Conservation (phyloP, 352 stramenopile species). For the Pythium coloratum region DNA sequence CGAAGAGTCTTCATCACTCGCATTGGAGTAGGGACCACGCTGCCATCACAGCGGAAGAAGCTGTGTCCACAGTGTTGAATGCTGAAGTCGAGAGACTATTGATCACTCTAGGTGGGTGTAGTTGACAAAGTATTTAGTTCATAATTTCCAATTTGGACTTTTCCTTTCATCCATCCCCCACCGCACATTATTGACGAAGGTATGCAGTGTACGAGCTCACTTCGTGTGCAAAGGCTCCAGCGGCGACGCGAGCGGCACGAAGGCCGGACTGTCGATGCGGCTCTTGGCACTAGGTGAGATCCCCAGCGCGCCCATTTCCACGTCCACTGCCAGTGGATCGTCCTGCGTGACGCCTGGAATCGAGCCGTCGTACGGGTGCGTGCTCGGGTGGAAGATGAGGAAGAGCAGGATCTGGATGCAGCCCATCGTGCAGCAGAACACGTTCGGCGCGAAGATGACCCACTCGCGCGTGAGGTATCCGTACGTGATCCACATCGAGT, state of each 20-base stretch:
- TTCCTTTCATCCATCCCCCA: too few relatives aligned
- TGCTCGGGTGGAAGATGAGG: slow-evolving; percentile 50
- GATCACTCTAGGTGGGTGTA: too few relatives aligned
- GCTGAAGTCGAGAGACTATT: too few relatives aligned
- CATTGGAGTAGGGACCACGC: too few relatives aligned
- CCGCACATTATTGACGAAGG: too few relatives aligned
- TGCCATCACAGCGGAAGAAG: too few relatives aligned
- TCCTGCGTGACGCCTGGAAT: neutral
- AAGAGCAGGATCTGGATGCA: slow-evolving; percentile 42
- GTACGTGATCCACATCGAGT: slow-evolving; percentile 52
- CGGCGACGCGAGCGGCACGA: slow-evolving; percentile 17
- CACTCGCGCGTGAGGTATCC: slow-evolving; percentile 36
- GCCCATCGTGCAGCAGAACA: slow-evolving; percentile 38
- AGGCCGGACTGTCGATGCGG: slow-evolving; percentile 4
- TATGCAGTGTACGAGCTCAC: neutral
- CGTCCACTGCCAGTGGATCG: neutral
- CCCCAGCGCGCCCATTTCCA: slow-evolving; percentile 1
- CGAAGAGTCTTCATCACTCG: too few relatives aligned
- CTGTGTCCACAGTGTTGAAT: too few relatives aligned
- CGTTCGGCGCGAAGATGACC: slow-evolving; percentile 57
- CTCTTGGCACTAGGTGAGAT: neutral
- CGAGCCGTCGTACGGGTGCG: slow-evolving; percentile 29
- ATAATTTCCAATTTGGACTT: too few relatives aligned
- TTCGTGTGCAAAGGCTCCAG: neutral
- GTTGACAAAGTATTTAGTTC: too few relatives aligned